Percentiles rank a stretch among this genome's conserved stretches.
phyloP scores from a whole-genome alignment of 2,329 filamentous ascomycete genomes.

The Aspergillus unguis region DNA sequence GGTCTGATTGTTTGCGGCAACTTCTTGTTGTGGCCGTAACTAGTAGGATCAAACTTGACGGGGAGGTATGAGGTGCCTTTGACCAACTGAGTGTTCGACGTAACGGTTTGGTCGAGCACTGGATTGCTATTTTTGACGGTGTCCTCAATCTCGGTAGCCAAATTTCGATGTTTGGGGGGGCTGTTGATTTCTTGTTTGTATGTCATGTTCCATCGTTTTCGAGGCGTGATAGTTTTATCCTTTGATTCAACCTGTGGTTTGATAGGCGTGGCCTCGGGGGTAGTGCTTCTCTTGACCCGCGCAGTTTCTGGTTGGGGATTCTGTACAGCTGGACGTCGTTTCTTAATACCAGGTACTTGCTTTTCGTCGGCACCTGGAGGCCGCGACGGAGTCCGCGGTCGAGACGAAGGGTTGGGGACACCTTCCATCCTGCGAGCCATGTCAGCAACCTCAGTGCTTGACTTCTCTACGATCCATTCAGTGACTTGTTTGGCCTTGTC shows the following conservation, averaged over 20 bases:
- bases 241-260: conserved; percentile 1
- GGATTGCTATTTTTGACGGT: neutral
- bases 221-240: conserved; percentile 6
- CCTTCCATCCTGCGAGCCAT: neutral
- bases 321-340: conserved; percentile 11
- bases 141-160: neutral
- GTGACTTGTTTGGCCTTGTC: conserved; percentile 30
- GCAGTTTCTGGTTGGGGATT: neutral
- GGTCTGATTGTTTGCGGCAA: neutral
- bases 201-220: conserved; percentile 20
- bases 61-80: conserved; percentile 7
- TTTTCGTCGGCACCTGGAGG: neutral
- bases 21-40: conserved; percentile 15
- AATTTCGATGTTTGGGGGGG: neutral
- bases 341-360: conserved; percentile 20
- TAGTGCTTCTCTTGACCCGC: neutral
- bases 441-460: conserved; percentile 16
- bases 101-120: neutral
- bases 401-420: neutral
- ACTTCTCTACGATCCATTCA: conserved; percentile 28
- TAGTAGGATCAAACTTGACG: conserved; percentile 16
- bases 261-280: neutral
- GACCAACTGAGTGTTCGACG: neutral
- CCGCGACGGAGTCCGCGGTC: neutral
- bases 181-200: conserved; percentile 6